Percentiles rank a stretch among this genome's conserved stretches.
Conservation (phyloP, 305 asterid species). For the Lippia alba region DNA sequence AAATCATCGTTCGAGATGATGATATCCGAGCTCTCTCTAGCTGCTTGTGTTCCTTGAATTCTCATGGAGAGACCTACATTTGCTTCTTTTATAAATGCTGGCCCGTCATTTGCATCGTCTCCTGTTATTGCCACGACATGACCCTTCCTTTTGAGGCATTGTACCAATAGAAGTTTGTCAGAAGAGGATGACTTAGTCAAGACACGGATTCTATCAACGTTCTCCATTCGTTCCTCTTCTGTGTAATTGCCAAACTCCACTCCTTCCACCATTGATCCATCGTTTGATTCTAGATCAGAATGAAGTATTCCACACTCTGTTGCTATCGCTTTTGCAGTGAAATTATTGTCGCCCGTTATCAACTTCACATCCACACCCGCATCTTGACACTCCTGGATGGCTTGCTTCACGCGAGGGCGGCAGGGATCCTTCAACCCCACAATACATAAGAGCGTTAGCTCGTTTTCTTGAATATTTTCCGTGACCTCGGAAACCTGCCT, state of each 20-base stretch:
- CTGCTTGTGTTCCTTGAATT: background rate
- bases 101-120: background rate
- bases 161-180: background rate
- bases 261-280: background rate
- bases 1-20: background rate
- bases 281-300: background rate
- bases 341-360: background rate
- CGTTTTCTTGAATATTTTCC: constrained; percentile 24
- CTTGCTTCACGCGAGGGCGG: background rate
- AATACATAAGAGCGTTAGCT: constrained; percentile 36
- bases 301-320: background rate
- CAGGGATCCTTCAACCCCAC: background rate
- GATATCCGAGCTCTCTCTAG: background rate
- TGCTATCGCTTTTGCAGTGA: background rate
- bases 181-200: too few relatives aligned
- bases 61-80: background rate
- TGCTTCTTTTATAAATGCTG: background rate
- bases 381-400: background rate
- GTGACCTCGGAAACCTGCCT: constrained; percentile 9
- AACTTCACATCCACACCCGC: background rate
- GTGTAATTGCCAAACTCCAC: background rate
- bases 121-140: background rate
- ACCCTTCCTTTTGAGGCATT: background rate
- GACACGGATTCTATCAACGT: background rate
- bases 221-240: background rate